Base-by-base conservation (phyloP, 257 asterid species). In the Ballota nigra region DNA sequence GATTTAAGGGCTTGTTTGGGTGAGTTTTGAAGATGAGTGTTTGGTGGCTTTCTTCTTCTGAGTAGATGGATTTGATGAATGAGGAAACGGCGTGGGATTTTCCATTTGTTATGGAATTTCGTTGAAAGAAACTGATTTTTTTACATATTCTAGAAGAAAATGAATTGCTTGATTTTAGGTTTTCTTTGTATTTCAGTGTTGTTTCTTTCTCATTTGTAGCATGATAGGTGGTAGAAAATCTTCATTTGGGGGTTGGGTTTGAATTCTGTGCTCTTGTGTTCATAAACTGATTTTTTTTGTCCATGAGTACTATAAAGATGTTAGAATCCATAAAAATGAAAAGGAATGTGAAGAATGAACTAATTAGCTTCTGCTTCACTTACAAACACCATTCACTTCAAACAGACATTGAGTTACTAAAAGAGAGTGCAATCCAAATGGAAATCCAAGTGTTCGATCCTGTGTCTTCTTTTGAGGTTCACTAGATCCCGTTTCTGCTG, bases 1-100 rank as follows among this genome's bases (percentile, higher is more conserved):
- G 73, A 51, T 77, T 4, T 41, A 81, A 67, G 45, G 82, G 78
- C 69, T 38, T 51, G 76, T 76, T 78, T 52, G 79, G 72, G n/a
- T n/a, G n/a, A n/a, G n/a, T n/a, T n/a, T n/a, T n/a, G n/a, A n/a
- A n/a, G n/a, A 3, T 22, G 66, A 45, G 77, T 74, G 81, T 33
- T 64, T 77, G 84, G 75, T 78, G 64, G 79, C n/a, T 38, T 38
- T 38, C 16, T 49, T 33, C 45, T 3, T 29, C 57, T 34, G 65
- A 26, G 41, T 20, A 8, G 20, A 13, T 8, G 43, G 73, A 60
- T 73, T 34, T 19, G 68, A 45, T 2, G 73, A 31, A 15, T 4
- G 40, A 0, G 20, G 28, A 10, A 16, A 38, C 4, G 69, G 56
- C 12, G 33, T 13, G 18, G 11, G 69, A n/a, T 33, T 4, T 15